Evolutionary conservation across 2,329 filamentous ascomycete genomes (phyloP).

Genomic region (Rhynchosporium secalis): DNA sequence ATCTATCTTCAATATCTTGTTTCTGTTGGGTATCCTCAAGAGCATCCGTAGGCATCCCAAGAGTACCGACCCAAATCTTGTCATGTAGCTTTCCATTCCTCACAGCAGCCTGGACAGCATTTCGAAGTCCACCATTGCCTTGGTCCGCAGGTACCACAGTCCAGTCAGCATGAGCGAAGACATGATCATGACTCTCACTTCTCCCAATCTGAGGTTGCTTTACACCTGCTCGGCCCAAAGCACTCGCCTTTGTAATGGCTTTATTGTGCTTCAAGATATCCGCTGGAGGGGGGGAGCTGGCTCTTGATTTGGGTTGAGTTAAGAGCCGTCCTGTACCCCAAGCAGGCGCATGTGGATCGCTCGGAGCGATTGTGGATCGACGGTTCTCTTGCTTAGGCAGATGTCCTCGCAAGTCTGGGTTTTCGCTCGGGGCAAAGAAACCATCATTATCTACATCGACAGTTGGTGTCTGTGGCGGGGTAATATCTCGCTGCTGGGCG

Average conservation of each 20-base stretch:
- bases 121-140: conserved; percentile 88
- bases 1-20: conserved; percentile 76
- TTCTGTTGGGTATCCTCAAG: conserved; percentile 73
- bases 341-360: conserved; percentile 71
- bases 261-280: conserved; percentile 70
- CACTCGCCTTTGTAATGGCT: conserved; percentile 56
- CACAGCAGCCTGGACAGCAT: conserved; percentile 77
- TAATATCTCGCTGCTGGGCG: conserved; percentile 34
- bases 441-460: conserved; percentile 45
- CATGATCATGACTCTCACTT: conserved; percentile 65
- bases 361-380: conserved; percentile 60
- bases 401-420: conserved; percentile 51
- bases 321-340: conserved; percentile 59
- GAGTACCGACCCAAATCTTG: conserved; percentile 85
- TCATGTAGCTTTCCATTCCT: conserved; percentile 69
- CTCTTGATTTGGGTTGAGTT: conserved; percentile 71
- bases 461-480: conserved; percentile 40
- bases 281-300: conserved; percentile 71
- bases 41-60: conserved; percentile 92
- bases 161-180: conserved; percentile 80
- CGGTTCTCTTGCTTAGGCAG: conserved; percentile 51
- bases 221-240: conserved; percentile 58
- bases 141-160: conserved; percentile 81
- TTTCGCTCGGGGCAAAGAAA: conserved; percentile 59
- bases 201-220: conserved; percentile 54